Evolutionary conservation across 805 yeast genomes (phyloP).

Genomic region (Phaffomyces antillensis): DNA sequence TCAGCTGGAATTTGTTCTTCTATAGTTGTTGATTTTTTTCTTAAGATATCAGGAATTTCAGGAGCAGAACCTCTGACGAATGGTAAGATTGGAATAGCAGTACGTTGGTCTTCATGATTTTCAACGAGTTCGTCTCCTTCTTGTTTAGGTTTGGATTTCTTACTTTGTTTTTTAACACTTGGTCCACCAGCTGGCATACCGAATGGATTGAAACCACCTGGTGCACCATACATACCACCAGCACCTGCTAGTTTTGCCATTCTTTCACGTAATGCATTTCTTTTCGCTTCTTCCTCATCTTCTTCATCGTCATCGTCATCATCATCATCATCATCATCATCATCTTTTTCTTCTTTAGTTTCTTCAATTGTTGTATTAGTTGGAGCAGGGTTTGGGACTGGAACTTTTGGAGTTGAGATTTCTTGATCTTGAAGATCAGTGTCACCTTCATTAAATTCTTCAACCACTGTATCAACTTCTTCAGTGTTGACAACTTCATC

Average conservation of each 20-base stretch:
- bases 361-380: constrained; percentile 18
- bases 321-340: constrained; percentile 41
- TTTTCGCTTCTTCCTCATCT: constrained; percentile 69
- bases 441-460: not conserved
- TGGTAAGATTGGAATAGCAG: constrained; percentile 49
- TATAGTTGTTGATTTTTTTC: constrained; percentile 7
- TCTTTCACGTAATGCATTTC: constrained; percentile 75
- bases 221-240: constrained; percentile 41
- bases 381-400: not conserved
- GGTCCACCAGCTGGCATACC: constrained; percentile 31
- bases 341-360: constrained; percentile 25
- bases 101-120: constrained; percentile 12
- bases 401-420: not conserved
- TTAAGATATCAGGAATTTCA: constrained; percentile 16
- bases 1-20: constrained; percentile 7
- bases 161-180: constrained; percentile 17
- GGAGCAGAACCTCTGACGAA: constrained; percentile 29
- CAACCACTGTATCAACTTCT: not conserved
- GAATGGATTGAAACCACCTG: constrained; percentile 32
- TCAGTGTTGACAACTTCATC: not conserved
- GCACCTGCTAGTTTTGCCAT: constrained; percentile 95
- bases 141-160: constrained; percentile 19
- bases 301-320: constrained; percentile 52
- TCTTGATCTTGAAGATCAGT: constrained; percentile 5
- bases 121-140: constrained; percentile 8